phyloP scores from a whole-genome alignment of 768 basidiomycete species.

The Termitomyces sp. region DNA sequence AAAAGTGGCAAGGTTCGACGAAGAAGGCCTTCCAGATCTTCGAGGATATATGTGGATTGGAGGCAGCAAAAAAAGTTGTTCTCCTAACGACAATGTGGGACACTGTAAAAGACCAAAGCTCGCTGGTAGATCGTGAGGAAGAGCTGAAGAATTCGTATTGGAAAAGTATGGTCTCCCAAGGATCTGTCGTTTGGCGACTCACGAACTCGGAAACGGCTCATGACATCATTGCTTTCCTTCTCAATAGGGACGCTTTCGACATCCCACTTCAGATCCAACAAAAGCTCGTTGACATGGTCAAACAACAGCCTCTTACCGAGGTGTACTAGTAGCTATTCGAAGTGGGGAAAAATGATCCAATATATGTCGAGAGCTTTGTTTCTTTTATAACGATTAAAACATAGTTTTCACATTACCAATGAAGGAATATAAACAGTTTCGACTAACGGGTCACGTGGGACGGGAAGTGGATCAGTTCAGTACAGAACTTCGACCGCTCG shows the following conservation, averaged over 20 bases:
- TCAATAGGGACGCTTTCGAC: not conserved
- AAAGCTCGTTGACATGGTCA: not conserved
- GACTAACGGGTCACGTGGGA: too few relatives aligned
- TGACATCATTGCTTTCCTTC: not conserved
- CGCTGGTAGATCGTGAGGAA: conserved; percentile 13
- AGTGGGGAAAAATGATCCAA: too few relatives aligned
- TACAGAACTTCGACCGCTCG: too few relatives aligned
- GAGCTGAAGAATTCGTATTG: conserved; percentile 14
- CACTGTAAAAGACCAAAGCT: conserved; percentile 8
- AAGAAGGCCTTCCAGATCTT: conserved; percentile 22
- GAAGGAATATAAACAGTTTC: too few relatives aligned
- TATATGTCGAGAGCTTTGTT: too few relatives aligned
- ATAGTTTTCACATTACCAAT: too few relatives aligned
- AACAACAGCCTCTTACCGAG: too few relatives aligned
- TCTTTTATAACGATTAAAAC: too few relatives aligned
- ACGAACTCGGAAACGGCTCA: not conserved
- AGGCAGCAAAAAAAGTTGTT: conserved; percentile 21
- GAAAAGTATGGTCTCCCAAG: conserved; percentile 7
- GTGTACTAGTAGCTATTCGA: too few relatives aligned
- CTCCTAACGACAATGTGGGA: conserved; percentile 36
- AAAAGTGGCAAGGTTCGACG: conserved; percentile 1
- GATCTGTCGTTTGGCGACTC: conserved; percentile 4
- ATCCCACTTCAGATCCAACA: not conserved
- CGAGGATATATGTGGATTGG: conserved; percentile 26
- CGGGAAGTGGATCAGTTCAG: too few relatives aligned